Conservation (phyloP, 495 filamentous ascomycete genomes). For the Xylaria longipes region DNA sequence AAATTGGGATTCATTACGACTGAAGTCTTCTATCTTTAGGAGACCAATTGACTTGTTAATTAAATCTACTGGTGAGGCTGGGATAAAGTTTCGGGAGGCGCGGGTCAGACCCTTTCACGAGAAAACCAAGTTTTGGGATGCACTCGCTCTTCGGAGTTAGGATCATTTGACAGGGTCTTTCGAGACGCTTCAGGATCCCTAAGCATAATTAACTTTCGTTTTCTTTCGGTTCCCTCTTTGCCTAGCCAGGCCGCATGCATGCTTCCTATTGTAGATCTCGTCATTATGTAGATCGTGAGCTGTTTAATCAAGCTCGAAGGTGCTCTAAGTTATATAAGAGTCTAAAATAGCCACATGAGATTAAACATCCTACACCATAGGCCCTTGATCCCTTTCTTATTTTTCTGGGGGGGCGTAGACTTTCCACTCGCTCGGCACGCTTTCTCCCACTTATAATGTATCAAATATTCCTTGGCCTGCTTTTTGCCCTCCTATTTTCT, state of each 20-base stretch:
- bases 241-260: not conserved
- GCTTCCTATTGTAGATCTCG: not conserved
- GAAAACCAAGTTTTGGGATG: not conserved
- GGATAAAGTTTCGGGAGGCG: not conserved
- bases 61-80: not conserved
- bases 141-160: not conserved
- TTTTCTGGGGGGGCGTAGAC: not conserved
- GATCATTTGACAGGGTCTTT: not conserved
- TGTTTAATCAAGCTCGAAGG: not conserved
- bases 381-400: not conserved
- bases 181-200: not conserved
- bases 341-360: not conserved
- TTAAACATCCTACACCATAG: not conserved
- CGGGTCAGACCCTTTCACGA: not conserved
- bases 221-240: not conserved
- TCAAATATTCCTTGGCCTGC: not conserved
- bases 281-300: not conserved
- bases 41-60: not conserved
- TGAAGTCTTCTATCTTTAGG: not conserved
- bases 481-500: constrained; percentile 29
- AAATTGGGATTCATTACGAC: not conserved
- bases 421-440: not conserved
- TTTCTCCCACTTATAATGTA: not conserved
- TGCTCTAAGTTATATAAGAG: not conserved
- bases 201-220: not conserved